Conservation (phyloP, 2,329 filamentous ascomycete species). For the Trichoderma sp. region DNA sequence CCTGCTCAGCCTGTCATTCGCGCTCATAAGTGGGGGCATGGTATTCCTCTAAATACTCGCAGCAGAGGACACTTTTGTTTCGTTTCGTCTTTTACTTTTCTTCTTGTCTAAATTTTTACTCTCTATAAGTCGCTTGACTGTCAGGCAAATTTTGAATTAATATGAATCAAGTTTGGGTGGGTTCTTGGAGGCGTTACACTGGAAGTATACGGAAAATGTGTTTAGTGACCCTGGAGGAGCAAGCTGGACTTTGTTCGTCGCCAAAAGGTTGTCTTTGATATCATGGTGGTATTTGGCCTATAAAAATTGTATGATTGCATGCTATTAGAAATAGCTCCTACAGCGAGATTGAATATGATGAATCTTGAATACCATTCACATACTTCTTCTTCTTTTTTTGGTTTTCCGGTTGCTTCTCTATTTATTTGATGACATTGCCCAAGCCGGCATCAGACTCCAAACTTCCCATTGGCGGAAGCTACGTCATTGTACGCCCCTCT, state of each 20-base stretch:
- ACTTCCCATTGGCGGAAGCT: constrained; percentile 19
- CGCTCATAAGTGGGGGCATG: constrained; percentile 36
- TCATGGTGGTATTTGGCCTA: background rate
- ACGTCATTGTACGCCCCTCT: constrained; percentile 16
- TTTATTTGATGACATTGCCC: background rate
- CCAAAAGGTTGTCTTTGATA: background rate
- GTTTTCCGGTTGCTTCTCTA: background rate
- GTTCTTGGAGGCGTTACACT: background rate
- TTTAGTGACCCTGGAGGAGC: background rate
- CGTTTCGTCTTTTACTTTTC: background rate
- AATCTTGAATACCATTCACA: background rate
- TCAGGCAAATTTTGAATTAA: background rate
- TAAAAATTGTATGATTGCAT: background rate
- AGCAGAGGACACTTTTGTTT: background rate
- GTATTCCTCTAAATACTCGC: constrained; percentile 28
- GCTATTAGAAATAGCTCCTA: background rate
- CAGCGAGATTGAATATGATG: background rate
- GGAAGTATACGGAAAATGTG: background rate
- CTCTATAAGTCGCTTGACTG: background rate
- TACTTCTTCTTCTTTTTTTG: background rate
- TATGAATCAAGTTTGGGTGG: background rate
- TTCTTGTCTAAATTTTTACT: background rate
- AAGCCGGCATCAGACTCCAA: background rate
- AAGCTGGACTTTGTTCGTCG: background rate
- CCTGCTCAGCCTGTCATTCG: constrained; percentile 35